Conservation (phyloP, 352 stramenopile genomes). For the Pythium plurisporium region DNA sequence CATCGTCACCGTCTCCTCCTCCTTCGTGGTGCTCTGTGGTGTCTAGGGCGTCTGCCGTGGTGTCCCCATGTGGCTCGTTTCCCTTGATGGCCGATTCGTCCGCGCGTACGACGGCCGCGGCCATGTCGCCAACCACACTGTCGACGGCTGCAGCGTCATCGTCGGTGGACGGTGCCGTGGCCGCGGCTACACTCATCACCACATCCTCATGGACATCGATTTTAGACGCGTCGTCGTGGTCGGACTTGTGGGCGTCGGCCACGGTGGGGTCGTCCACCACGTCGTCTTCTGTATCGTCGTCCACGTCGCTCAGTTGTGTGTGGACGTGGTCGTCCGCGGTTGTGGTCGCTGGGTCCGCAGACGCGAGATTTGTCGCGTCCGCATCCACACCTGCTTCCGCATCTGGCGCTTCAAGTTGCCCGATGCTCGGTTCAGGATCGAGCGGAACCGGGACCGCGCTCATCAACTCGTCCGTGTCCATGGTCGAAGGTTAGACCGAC, state of each 20-base stretch:
- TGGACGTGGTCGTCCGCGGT: constrained; percentile 4
- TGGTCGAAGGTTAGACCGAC: constrained; percentile 10
- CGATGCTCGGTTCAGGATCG: constrained; percentile 11
- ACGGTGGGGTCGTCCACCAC: constrained; percentile 1
- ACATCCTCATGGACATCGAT: not conserved
- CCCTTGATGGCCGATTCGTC: not conserved
- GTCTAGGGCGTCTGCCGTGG: not conserved
- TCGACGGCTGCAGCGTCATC: constrained; percentile 10
- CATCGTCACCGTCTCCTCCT: not conserved
- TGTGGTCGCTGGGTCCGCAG: not conserved
- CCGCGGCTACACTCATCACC: constrained; percentile 4
- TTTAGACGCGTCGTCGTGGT: not conserved
- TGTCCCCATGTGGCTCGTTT: not conserved
- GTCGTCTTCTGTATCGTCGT: constrained; percentile 7
- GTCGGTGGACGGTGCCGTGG: not conserved
- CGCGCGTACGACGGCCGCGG: not conserved
- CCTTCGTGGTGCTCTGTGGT: not conserved
- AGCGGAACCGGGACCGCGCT: constrained; percentile 23
- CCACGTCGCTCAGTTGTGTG: constrained; percentile 14
- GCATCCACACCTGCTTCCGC: not conserved
- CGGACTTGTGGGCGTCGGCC: not conserved
- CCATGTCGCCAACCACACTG: not conserved
- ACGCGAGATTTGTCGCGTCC: not conserved
- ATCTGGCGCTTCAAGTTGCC: constrained; percentile 19
- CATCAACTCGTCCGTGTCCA: constrained; percentile 23